phyloP scores from a whole-genome alignment of 2,329 filamentous ascomycete genomes.

The Xylariaceae sp. region DNA sequence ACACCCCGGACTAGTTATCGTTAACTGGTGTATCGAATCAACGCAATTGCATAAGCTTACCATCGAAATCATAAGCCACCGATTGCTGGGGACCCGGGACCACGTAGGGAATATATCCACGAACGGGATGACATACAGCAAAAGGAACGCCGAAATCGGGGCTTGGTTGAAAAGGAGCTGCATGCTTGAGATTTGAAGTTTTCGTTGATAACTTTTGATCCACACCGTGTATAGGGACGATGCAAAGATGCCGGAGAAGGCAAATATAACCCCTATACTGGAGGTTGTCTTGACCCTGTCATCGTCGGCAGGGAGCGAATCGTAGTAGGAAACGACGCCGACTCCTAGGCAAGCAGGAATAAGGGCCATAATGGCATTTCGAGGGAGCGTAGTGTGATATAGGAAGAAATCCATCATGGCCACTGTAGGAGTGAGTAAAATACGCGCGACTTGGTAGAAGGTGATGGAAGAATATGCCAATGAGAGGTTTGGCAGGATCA shows the following conservation, averaged over 20 bases:
- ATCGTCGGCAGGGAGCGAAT: constrained; percentile 48
- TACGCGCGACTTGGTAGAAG: constrained; percentile 65
- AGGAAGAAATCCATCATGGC: constrained; percentile 60
- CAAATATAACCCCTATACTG: constrained; percentile 56
- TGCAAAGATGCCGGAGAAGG: constrained; percentile 57
- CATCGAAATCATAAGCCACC: constrained; percentile 55
- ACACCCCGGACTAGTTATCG: constrained; percentile 48
- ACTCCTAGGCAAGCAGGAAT: constrained; percentile 59
- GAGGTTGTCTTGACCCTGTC: constrained; percentile 50
- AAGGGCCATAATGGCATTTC: constrained; percentile 48
- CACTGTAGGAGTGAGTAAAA: constrained; percentile 60
- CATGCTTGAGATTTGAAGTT: constrained; percentile 61
- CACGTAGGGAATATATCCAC: constrained; percentile 57
- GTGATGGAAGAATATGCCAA: constrained; percentile 62
- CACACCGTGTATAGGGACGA: constrained; percentile 64
- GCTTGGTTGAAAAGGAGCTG: constrained; percentile 65
- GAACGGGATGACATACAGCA: constrained; percentile 62
- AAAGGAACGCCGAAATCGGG: constrained; percentile 54
- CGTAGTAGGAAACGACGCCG: constrained; percentile 62
- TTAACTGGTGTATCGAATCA: constrained; percentile 19
- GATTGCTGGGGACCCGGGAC: constrained; percentile 43
- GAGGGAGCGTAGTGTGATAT: constrained; percentile 52
- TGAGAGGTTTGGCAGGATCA: constrained; percentile 63
- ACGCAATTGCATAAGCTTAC: constrained; percentile 35
- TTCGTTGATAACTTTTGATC: constrained; percentile 61